Evolutionary conservation across 306 rosid species (phyloP).

Genomic region (Cercis canadensis): DNA sequence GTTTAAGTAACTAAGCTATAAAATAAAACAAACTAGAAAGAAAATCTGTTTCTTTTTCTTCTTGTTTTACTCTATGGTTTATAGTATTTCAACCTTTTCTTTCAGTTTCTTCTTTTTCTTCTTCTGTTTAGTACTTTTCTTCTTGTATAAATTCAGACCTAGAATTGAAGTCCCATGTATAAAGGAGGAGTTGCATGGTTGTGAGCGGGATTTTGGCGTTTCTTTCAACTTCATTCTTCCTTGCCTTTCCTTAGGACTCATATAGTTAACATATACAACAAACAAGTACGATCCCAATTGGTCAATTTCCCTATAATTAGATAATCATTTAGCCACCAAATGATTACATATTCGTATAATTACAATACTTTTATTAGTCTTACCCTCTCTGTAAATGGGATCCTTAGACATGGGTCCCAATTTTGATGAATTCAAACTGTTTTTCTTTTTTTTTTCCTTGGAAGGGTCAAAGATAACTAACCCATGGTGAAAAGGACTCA

Average conservation of each 20-base stretch:
- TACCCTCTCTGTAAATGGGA: slow-evolving; percentile 17
- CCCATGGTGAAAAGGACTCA: slow-evolving; percentile 19
- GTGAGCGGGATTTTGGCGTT: slow-evolving; percentile 61
- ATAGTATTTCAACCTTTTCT: background rate
- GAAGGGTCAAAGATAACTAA: slow-evolving; percentile 35
- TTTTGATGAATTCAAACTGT: slow-evolving; percentile 29
- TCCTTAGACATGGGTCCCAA: slow-evolving; percentile 41
- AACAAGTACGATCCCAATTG: slow-evolving; percentile 44
- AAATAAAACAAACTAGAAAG: background rate
- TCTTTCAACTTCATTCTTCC: slow-evolving; percentile 15
- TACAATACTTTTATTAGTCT: slow-evolving; percentile 5
- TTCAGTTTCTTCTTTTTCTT: background rate
- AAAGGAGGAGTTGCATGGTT: slow-evolving; percentile 55
- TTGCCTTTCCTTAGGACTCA: slow-evolving; percentile 20
- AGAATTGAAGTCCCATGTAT: slow-evolving; percentile 16
- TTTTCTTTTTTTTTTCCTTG: slow-evolving; percentile 25
- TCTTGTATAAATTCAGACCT: slow-evolving; percentile 8
- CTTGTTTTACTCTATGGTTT: slow-evolving; percentile 1
- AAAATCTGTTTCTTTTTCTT: background rate
- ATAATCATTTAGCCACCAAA: slow-evolving; percentile 53
- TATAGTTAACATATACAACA: slow-evolving; percentile 38
- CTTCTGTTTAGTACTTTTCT: slow-evolving; percentile 25
- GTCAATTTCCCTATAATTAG: slow-evolving; percentile 56
- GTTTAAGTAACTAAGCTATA: too few relatives aligned
- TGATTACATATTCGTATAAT: slow-evolving; percentile 31